Evolutionary conservation across 441 rosid species (phyloP), one percentile per base, ranked within the genome.

Genomic region (Biscutella laevigata): DNA sequence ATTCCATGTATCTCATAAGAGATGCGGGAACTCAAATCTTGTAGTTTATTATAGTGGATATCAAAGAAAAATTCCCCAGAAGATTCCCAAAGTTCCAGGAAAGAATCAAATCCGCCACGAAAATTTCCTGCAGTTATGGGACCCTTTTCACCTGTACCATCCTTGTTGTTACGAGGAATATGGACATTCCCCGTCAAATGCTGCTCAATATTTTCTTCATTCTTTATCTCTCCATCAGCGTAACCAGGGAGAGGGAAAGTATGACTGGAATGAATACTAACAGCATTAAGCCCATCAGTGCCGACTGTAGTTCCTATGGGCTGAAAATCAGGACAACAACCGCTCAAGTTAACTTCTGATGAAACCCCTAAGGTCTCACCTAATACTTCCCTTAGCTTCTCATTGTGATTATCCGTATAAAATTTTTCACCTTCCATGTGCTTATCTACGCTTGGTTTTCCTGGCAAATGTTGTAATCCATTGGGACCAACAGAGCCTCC

Each of bases 1-100:
- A 94, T 77, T 59, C 99, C 99, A 62, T 80, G 85, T 64, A 88
- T 71, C 73, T 88, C 99, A 64, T 79, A 88, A 13, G 68, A 71
- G 50, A 54, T 68, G 58, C 53, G 38, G 24, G 79, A 65, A 56
- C 76, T 78, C 53, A 69, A 50, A 68, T 62, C 81, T 47, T 81
- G 68, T 47, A 69, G 64, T 71, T 77, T 86, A 61, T 53, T 77
- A 47, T 81, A 89, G 74, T 94, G 97, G 53, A 94, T 53, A 29
- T 94, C 99, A 77, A 94, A 94, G 74, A 62, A 84, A 69, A 82
- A 94, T 43, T 88, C 95, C 10, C 17, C 46, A 50, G 63, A 53
- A 46, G 80, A 57, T 38, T 73, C 82, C 99, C 95, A 89, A 49
- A 80, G 74, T 72, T 78, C 84, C 82, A 94, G 76, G 77, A 94